Evolutionary conservation across 768 basidiomycete genomes (phyloP).

Genomic region (Amanita subjunquillea): DNA sequence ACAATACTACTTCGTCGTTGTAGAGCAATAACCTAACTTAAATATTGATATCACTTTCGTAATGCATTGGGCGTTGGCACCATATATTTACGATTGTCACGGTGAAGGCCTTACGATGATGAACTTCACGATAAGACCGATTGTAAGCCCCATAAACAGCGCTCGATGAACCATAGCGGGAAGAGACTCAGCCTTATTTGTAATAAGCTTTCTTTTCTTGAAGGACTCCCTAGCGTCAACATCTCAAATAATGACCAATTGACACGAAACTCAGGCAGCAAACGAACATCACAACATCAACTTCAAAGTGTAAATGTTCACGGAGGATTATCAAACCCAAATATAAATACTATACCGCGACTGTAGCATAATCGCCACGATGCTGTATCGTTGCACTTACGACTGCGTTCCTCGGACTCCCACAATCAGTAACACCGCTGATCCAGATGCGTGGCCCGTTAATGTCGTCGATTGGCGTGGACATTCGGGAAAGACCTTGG

Average conservation of each 20-base stretch:
- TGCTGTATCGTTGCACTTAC: neutral
- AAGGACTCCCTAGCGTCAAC: neutral
- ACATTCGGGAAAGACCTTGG: neutral
- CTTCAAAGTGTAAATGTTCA: no score
- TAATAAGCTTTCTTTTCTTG: neutral
- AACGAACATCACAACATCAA: neutral
- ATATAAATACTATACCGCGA: neutral
- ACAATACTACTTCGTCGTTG: neutral
- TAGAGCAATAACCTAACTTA: neutral
- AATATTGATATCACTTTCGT: neutral
- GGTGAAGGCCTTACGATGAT: neutral
- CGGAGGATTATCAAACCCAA: neutral
- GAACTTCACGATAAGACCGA: neutral
- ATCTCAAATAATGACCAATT: neutral
- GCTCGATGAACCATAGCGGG: neutral
- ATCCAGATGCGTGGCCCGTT: neutral
- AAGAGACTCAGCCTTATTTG: neutral
- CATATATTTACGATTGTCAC: neutral
- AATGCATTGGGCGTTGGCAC: neutral
- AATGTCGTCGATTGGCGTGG: neutral
- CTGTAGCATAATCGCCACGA: neutral
- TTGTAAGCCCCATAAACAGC: neutral
- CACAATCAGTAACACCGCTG: neutral
- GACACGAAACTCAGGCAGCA: neutral
- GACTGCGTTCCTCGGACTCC: slow-evolving; percentile 4